These are phyloP conservation scores for Wickerhamomyces mucosus DNA, from an alignment of 805 yeast species.

Conservation along the genomic window DNA sequence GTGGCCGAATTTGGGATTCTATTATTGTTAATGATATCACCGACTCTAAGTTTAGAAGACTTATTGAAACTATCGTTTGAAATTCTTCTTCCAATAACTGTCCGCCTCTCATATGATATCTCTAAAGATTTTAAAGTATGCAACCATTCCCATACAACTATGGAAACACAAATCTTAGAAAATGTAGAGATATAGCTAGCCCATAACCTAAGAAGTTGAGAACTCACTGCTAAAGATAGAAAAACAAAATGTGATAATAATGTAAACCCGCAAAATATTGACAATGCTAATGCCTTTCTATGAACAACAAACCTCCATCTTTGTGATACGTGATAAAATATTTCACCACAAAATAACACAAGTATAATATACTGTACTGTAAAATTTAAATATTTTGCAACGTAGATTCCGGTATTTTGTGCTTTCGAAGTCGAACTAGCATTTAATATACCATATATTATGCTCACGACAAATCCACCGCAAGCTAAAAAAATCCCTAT, in stretches of 20 bases:
- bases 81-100: constrained; percentile 55
- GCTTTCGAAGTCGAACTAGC: neutral
- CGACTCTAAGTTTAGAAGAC: constrained; percentile 5
- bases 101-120: constrained; percentile 39
- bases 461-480: constrained; percentile 19
- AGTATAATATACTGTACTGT: constrained; percentile 22
- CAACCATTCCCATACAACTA: constrained; percentile 61
- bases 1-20: constrained; percentile 8
- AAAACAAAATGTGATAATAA: constrained; percentile 29
- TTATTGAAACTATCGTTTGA: constrained; percentile 31
- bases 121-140: constrained; percentile 43
- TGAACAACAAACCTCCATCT: constrained; percentile 38
- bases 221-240: constrained; percentile 26
- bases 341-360: constrained; percentile 21
- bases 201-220: constrained; percentile 36
- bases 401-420: neutral
- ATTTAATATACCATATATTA: constrained; percentile 12
- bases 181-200: constrained; percentile 37
- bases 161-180: constrained; percentile 38
- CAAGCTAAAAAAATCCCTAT: constrained; percentile 25
- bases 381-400: constrained; percentile 22
- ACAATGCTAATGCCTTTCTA: constrained; percentile 36
- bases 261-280: constrained; percentile 32
- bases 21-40: constrained; percentile 1
- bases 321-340: constrained; percentile 29